Conservation (phyloP, 2,329 filamentous ascomycete genomes). For the Neophaeococcomyces aloes region DNA sequence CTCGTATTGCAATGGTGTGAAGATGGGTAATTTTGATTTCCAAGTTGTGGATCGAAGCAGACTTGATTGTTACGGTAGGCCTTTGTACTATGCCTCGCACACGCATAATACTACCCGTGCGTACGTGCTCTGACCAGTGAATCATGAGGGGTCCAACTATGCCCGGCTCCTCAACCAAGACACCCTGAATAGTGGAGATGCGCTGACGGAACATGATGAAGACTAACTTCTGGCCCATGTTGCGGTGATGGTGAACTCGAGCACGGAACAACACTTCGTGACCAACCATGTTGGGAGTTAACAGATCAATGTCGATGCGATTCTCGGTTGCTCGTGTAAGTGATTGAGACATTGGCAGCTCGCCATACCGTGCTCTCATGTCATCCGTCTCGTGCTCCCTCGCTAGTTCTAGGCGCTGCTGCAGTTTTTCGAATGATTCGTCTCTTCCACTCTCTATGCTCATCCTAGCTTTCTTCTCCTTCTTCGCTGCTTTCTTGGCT, state of each 20-base stretch:
- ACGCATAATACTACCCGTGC: slow-evolving; percentile 66
- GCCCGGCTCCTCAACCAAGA: slow-evolving; percentile 54
- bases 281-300: slow-evolving; percentile 45
- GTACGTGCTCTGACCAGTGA: slow-evolving; percentile 75
- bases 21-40: slow-evolving; percentile 62
- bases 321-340: slow-evolving; percentile 39
- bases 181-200: slow-evolving; percentile 71
- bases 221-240: slow-evolving; percentile 69
- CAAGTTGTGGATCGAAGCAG: slow-evolving; percentile 62
- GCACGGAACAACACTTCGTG: slow-evolving; percentile 57
- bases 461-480: slow-evolving; percentile 30
- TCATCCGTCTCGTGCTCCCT: slow-evolving; percentile 46
- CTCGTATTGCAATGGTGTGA: slow-evolving; percentile 51
- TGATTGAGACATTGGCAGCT: slow-evolving; percentile 49
- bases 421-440: slow-evolving; percentile 30
- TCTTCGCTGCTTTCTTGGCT: slow-evolving; percentile 30
- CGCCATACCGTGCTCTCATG: slow-evolving; percentile 49
- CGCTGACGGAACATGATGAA: slow-evolving; percentile 83
- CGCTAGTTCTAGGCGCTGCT: slow-evolving; percentile 40
- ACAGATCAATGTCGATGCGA: slow-evolving; percentile 41
- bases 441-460: slow-evolving; percentile 33
- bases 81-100: slow-evolving; percentile 63
- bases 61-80: slow-evolving; percentile 63
- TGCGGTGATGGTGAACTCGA: slow-evolving; percentile 66
- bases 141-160: slow-evolving; percentile 64